Evolutionary conservation across 108 stramenopile species (phyloP).

Genomic region (Asterionellopsis glacialis): DNA sequence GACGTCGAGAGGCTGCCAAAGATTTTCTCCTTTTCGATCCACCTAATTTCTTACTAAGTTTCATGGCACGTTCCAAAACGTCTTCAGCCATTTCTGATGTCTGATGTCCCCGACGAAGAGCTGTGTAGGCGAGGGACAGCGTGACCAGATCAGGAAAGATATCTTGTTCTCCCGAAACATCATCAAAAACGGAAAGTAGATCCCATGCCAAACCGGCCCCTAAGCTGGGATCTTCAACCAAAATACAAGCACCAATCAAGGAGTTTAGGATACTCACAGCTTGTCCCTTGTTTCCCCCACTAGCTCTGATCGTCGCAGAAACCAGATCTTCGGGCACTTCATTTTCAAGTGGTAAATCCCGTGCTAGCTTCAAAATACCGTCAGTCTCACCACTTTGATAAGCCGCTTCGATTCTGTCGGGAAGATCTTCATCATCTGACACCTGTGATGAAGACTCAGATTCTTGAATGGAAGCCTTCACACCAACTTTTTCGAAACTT

Average conservation of each 20-base stretch:
- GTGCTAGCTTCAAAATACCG: constrained; percentile 30
- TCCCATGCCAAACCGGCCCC: constrained; percentile 11
- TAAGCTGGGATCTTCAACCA: constrained; percentile 18
- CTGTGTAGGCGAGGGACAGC: constrained; percentile 2
- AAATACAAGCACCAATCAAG: constrained; percentile 11
- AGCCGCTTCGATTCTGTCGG: constrained; percentile 9
- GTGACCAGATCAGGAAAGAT: constrained; percentile 1
- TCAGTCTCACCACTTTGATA: constrained; percentile 31
- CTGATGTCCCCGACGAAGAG: neutral
- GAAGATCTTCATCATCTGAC: too few relatives aligned
- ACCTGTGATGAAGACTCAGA: too few relatives aligned
- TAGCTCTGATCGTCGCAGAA: neutral
- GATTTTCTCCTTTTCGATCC: constrained; percentile 58
- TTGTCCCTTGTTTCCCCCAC: neutral
- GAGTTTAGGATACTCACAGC: neutral
- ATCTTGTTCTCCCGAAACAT: neutral
- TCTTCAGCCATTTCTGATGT: constrained; percentile 14
- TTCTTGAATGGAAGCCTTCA: too few relatives aligned
- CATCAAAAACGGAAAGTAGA: neutral
- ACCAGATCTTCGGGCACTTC: constrained; percentile 7
- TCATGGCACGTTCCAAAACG: constrained; percentile 45
- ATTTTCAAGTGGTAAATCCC: constrained; percentile 20
- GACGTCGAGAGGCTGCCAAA: constrained; percentile 42
- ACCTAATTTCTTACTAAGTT: constrained; percentile 48
- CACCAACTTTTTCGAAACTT: too few relatives aligned